phyloP scores from a whole-genome alignment of 176 grass and related monocot genomes.

The Zoysia japonica region DNA sequence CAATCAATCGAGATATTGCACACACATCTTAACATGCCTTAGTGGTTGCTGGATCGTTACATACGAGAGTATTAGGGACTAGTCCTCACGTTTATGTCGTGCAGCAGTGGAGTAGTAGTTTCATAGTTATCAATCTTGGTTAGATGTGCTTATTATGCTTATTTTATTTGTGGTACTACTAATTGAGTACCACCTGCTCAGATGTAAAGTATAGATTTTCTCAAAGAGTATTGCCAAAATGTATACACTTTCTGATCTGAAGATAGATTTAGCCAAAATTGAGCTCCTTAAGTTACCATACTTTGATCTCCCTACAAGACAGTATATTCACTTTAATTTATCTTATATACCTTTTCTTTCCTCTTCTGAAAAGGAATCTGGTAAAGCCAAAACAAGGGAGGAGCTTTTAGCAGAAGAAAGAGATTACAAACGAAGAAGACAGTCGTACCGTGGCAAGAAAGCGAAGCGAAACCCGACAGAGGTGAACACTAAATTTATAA shows the following conservation, averaged over 20 bases:
- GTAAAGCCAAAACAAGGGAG: constrained; percentile 77
- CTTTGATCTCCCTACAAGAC: neutral
- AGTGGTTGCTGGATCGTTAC: constrained; percentile 16
- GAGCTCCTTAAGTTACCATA: neutral
- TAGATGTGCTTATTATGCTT: neutral
- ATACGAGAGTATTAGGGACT: neutral
- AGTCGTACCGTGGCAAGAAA: constrained; percentile 96
- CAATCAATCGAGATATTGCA: neutral
- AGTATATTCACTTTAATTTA: neutral
- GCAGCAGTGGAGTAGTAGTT: constrained; percentile 5
- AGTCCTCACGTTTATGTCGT: constrained; percentile 28
- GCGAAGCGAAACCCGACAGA: constrained; percentile 78
- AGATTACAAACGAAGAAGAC: constrained; percentile 96
- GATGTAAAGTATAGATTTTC: constrained; percentile 21
- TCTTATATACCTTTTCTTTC: neutral
- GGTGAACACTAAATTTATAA: constrained; percentile 45
- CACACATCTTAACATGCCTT: neutral
- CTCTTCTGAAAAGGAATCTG: constrained; percentile 55
- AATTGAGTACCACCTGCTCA: constrained; percentile 22
- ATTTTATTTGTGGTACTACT: constrained; percentile 26
- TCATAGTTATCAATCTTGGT: neutral
- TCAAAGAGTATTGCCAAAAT: constrained; percentile 21
- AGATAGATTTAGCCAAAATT: constrained; percentile 6
- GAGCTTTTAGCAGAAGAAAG: constrained; percentile 97
- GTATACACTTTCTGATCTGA: neutral